Conservation (phyloP, 1,284 basidiomycete genomes). For the Apiotrichum porosum region DNA sequence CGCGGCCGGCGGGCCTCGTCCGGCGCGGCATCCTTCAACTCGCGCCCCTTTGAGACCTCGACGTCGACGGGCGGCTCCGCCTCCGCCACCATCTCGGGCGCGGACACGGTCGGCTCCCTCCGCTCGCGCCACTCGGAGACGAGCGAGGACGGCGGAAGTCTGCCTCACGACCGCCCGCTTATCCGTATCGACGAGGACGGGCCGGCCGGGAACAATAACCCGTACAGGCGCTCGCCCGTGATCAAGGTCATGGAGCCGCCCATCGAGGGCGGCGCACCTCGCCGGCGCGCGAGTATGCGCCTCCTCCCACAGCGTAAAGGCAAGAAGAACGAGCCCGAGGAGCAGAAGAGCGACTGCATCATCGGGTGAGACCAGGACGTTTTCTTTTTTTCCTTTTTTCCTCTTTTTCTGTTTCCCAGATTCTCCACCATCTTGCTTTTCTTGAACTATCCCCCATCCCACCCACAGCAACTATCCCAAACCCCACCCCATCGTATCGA, state of each 20-base stretch:
- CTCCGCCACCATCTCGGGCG: neutral
- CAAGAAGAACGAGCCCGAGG: neutral
- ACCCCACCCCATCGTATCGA: neutral
- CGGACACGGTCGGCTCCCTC: slow-evolving; percentile 5
- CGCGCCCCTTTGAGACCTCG: neutral
- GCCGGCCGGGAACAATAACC: slow-evolving; percentile 1
- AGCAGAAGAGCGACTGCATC: neutral
- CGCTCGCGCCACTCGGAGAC: slow-evolving; percentile 14
- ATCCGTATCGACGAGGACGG: slow-evolving; percentile 21
- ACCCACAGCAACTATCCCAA: neutral
- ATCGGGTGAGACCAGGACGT: neutral
- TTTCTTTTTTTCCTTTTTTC: too few relatives aligned
- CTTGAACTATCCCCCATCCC: too few relatives aligned
- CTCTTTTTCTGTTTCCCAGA: too few relatives aligned
- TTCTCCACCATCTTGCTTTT: neutral
- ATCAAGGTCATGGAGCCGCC: neutral
- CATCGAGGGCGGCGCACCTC: neutral
- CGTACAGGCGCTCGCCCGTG: neutral
- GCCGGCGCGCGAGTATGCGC: neutral
- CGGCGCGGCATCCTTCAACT: slow-evolving; percentile 1
- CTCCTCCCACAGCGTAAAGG: neutral
- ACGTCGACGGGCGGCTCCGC: too few relatives aligned
- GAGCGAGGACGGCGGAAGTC: slow-evolving; percentile 11
- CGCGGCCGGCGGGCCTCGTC: slow-evolving; percentile 2
- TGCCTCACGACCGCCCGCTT: slow-evolving; percentile 9